Percentiles rank a stretch among this genome's conserved stretches.
These are phyloP conservation scores for Apophysomyces variabilis DNA, from an alignment of 371 early-diverging fungal species.

Conservation along the genomic window DNA sequence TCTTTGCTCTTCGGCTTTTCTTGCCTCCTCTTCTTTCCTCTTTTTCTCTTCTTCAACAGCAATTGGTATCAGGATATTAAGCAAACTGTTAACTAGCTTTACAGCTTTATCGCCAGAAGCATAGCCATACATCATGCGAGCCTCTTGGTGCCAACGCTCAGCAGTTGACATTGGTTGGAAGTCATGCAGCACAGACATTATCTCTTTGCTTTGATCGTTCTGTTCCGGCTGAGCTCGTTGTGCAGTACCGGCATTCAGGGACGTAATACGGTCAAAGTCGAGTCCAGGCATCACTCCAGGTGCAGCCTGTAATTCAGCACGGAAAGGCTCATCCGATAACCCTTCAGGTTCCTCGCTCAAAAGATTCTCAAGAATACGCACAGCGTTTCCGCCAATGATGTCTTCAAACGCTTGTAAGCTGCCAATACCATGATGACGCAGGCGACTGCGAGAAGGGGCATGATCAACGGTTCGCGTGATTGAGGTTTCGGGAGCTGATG, in stretches of 20 bases:
- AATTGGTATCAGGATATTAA: constrained; percentile 77
- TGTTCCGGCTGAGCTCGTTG: constrained; percentile 7
- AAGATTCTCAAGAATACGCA: constrained; percentile 71
- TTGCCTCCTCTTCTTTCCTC: constrained; percentile 58
- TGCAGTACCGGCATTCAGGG: not conserved
- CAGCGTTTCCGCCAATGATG: constrained; percentile 69
- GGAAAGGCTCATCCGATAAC: constrained; percentile 41
- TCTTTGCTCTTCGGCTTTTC: constrained; percentile 46
- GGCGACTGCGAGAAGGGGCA: constrained; percentile 20
- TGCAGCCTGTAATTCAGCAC: constrained; percentile 57
- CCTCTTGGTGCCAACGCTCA: constrained; percentile 92
- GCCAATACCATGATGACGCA: constrained; percentile 29
- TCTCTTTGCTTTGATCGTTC: constrained; percentile 39
- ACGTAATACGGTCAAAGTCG: constrained; percentile 46
- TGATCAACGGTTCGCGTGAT: constrained; percentile 22
- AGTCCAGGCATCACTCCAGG: constrained; percentile 45
- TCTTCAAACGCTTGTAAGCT: constrained; percentile 75
- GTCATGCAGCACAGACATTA: constrained; percentile 63
- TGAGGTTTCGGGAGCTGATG: constrained; percentile 26
- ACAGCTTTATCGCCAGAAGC: constrained; percentile 64
- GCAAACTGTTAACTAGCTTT: constrained; percentile 62
- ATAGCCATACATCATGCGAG: constrained; percentile 78
- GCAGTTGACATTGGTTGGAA: constrained; percentile 75
- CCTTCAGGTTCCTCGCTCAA: constrained; percentile 54
- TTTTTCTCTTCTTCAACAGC: constrained; percentile 74